phyloP scores from a whole-genome alignment of 768 basidiomycete species.

The Tremella mesenterica region DNA sequence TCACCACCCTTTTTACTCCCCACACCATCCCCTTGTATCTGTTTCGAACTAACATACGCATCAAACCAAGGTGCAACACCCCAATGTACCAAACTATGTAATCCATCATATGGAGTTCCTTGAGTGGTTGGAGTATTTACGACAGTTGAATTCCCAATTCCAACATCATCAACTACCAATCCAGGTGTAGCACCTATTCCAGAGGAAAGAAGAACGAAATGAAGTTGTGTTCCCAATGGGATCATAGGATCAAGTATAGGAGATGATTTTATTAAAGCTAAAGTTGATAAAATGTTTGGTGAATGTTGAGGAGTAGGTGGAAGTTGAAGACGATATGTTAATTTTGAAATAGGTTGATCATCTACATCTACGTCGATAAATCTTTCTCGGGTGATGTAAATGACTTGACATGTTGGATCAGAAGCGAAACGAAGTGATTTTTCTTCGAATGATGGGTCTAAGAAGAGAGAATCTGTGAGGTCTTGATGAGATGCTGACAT shows the following conservation, averaged over 20 bases:
- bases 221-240: conserved; percentile 75
- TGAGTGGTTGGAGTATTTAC: conserved; percentile 29
- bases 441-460: conserved; percentile 36
- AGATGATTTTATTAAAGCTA: conserved; percentile 90
- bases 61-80: conserved; percentile 99
- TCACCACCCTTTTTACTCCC: conserved; percentile 57
- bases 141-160: conserved; percentile 19
- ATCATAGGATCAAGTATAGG: conserved; percentile 69
- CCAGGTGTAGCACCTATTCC: conserved; percentile 12
- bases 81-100: conserved; percentile 88
- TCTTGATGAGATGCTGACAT: conserved; percentile 37
- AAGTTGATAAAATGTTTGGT: conserved; percentile 66
- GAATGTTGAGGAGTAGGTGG: conserved; percentile 66
- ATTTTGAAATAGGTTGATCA: conserved; percentile 15
- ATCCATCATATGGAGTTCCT: conserved; percentile 70
- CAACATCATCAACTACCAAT: conserved; percentile 20
- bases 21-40: conserved; percentile 49
- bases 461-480: conserved; percentile 34
- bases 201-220: conserved; percentile 74
- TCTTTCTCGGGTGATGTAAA: conserved; percentile 38
- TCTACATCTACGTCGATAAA: conserved; percentile 23
- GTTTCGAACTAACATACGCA: conserved; percentile 80
- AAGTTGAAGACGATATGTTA: conserved; percentile 40
- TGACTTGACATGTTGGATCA: conserved; percentile 39
- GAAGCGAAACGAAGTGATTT: conserved; percentile 35